Evolutionary conservation across 2,329 filamentous ascomycete genomes (phyloP).

Genomic region (Whalleya microplaca): DNA sequence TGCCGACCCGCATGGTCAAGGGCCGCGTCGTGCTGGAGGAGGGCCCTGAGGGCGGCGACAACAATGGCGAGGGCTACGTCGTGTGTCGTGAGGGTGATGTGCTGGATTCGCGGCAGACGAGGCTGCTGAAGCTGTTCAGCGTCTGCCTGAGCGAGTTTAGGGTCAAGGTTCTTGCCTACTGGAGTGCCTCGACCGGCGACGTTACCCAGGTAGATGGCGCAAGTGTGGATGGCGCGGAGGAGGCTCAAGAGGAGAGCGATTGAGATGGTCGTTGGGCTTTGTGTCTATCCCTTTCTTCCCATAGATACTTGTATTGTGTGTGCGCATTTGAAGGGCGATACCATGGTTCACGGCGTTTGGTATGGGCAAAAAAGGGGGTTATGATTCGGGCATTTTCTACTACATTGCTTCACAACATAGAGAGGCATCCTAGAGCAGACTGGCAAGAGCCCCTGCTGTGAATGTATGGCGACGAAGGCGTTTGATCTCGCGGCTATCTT

Average conservation of each 20-base stretch:
- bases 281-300: neutral
- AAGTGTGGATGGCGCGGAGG: constrained; percentile 35
- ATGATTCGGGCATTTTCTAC: constrained; percentile 2
- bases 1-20: constrained; percentile 87
- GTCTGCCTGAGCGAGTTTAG: constrained; percentile 90
- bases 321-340: constrained; percentile 36
- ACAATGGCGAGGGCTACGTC: constrained; percentile 60
- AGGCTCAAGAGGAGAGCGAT: constrained; percentile 27
- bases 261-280: constrained; percentile 3
- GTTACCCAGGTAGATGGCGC: constrained; percentile 59
- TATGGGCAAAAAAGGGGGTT: constrained; percentile 18
- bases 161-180: constrained; percentile 76
- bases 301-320: constrained; percentile 14
- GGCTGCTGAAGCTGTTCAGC: constrained; percentile 90
- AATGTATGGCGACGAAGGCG: neutral
- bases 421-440: neutral
- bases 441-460: neutral
- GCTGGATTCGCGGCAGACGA: constrained; percentile 89
- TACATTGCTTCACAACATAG: neutral
- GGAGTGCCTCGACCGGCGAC: constrained; percentile 61
- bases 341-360: constrained; percentile 35
- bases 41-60: constrained; percentile 50
- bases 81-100: constrained; percentile 86
- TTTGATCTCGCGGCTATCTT: neutral
- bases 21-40: constrained; percentile 77